Evolutionary conservation across 129 eudicot genomes (phyloP).

Genomic region (Sambucus nigra): DNA sequence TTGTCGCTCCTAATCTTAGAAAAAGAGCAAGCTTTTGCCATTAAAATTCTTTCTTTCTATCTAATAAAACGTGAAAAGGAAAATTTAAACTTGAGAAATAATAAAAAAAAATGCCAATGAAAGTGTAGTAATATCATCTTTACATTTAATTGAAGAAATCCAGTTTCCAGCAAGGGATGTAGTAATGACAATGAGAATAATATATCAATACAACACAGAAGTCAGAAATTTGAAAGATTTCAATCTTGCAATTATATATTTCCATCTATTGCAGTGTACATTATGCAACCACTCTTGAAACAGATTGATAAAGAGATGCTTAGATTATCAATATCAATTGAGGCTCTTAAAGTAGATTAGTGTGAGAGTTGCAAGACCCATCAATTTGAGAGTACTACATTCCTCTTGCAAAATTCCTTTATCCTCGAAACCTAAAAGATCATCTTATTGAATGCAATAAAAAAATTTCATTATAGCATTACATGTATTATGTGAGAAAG

Average conservation of each 20-base stretch:
- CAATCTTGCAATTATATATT: neutral
- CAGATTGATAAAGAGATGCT: no score
- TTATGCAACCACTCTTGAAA: no score
- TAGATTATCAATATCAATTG: no score
- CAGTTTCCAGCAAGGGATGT: neutral
- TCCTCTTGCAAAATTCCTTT: no score
- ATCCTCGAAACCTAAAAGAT: neutral
- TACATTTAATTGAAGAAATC: neutral
- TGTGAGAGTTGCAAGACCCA: neutral
- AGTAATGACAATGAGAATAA: no score
- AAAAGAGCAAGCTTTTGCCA: slow-evolving; percentile 87
- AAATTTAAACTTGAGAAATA: slow-evolving; percentile 6
- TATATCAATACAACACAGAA: neutral
- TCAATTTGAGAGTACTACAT: no score
- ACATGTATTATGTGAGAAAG: neutral
- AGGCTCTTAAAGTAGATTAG: neutral
- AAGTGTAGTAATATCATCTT: neutral
- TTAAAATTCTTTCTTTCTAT: slow-evolving; percentile 71
- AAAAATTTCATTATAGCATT: neutral
- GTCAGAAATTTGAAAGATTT: neutral
- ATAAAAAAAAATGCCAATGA: neutral
- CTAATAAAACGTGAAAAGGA: slow-evolving; percentile 55
- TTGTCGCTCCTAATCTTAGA: slow-evolving; percentile 51
- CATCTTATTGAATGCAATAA: neutral
- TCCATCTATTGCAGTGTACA: neutral